Base-by-base conservation (phyloP, 306 rosid genomes). In the Sphenostylis stenocarpa region DNA sequence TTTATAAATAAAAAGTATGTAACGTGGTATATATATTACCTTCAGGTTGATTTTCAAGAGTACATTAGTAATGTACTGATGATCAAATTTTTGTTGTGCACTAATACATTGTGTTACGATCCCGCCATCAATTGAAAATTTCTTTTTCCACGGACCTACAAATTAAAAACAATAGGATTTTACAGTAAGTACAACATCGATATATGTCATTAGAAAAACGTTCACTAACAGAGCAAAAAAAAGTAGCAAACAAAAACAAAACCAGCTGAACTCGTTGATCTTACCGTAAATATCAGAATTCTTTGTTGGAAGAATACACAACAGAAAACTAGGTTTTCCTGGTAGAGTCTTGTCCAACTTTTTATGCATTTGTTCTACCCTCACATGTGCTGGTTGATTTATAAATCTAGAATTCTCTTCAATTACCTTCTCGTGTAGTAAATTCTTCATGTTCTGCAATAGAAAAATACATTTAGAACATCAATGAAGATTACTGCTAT, bases 291-390 rank as follows among this genome's bases (percentile, higher is more conserved):
- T 17, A 17, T 85, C 88, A 8, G 79, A 87, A 38, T 80, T 85
- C 76, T 80, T 86, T n/a, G n/a, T n/a, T 75, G 88, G 79, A 60
- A 87, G 87, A 78, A 87, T 80, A 65, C 91, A 87, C 69, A 87
- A 56, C 41, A 87, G 77, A 53, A 85, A 16, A 3, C 77, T 57
- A 10, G 84, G 84, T 7, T 2, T 3, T 0, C 19, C 17, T 3
- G 81, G 74, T n/a, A 80, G 33, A 5, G 8, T 45, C 20, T 65
- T 0, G 49, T 36, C 52, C 13, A 85, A 0, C 14, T 0, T 3
- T 17, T 3, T 53, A 67, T 65, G 70, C 85, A 87, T 64, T 70
- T 12, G 48, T 1, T 71, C 73, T 9, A 87, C 87, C 45, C 91
- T 74, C 2, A 47, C 39, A 17, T 23, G 36, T 12, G 91, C 74